Percentiles rank a stretch among this genome's conserved stretches.
Evolutionary conservation across 192 early-diverging fungal genomes (phyloP).

Genomic region (Oehlia diaphana): DNA sequence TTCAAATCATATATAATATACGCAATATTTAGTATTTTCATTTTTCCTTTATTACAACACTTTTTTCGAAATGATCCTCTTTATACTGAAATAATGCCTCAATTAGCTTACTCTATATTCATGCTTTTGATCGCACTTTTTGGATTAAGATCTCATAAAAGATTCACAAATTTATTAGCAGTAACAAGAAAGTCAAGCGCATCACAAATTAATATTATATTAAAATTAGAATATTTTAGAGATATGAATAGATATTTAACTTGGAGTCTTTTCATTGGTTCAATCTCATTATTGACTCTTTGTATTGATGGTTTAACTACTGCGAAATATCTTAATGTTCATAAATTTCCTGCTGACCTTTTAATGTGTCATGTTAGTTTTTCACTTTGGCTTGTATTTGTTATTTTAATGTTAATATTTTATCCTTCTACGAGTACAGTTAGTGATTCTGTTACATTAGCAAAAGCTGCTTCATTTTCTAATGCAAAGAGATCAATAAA

Average conservation of each 20-base stretch:
- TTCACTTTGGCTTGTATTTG: constrained; percentile 18
- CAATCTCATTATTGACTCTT: background rate
- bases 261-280: constrained; percentile 14
- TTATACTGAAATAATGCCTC: constrained; percentile 41
- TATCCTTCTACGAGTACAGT: constrained; percentile 13
- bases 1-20: constrained; percentile 46
- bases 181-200: background rate
- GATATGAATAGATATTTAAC: constrained; percentile 28
- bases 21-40: constrained; percentile 34
- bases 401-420: constrained; percentile 22
- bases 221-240: constrained; percentile 26
- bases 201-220: background rate
- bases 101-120: constrained; percentile 38
- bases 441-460: background rate
- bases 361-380: constrained; percentile 19
- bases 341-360: constrained; percentile 7
- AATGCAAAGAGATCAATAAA: background rate
- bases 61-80: constrained; percentile 28
- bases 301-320: constrained; percentile 20
- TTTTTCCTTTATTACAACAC: constrained; percentile 43
- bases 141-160: constrained; percentile 19
- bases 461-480: background rate
- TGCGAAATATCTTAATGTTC: background rate
- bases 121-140: constrained; percentile 12
- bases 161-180: constrained; percentile 18